Evolutionary conservation across 2,329 filamentous ascomycete genomes (phyloP), one percentile per base, ranked within the genome.

Genomic region (Escovopsis sp.): DNA sequence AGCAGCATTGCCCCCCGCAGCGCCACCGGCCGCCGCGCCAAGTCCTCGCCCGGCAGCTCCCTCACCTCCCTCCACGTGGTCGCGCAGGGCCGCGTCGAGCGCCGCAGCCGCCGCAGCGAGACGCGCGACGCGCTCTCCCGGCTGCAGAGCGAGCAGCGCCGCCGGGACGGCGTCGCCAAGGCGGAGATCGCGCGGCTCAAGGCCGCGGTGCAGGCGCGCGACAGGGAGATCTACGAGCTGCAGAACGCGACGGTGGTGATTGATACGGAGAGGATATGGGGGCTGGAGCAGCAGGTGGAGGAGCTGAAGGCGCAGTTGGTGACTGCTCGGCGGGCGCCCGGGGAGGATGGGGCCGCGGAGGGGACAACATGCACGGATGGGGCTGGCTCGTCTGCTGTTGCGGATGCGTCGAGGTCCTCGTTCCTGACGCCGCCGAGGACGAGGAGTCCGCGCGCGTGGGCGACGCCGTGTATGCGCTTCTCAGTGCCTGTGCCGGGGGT

Each of bases 61-160:
- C 59, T 76, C 8, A 33, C 34, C 28, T 60, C 64, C 0, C 59
- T 76, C 3, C 63, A 67, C 8, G 69, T 73, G 37, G 64, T 72
- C 13, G 57, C 72, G 7, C 66, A 72, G 28, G 70, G 68, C 6
- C 65, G 72, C 12, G 60, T 74, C 31, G 67, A 72, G 52, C 63
- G 72, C 5, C 64, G 72, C 14, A 60, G 72, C 27, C 61, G 68
- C 7, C 65, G 72, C 34, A 70, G 68, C 42, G 62, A 68, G 4
- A 48, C 76, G 5, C 72, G 70, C 42, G 70, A 72, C 41, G 67
- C 76, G 52, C 66, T 74, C 54, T 69, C 73, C 47, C 49, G 52
- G 11, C 64, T 72, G 35, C 55, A 63, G 7, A 53, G 55, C 7
- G 65, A 68, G 38, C 68, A 65, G 47, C 60, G 53, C 30, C 55